Percentiles rank a stretch among this genome's conserved stretches.
phyloP scores from a whole-genome alignment of 202 grass and related monocot genomes.

The Setaria italica region DNA sequence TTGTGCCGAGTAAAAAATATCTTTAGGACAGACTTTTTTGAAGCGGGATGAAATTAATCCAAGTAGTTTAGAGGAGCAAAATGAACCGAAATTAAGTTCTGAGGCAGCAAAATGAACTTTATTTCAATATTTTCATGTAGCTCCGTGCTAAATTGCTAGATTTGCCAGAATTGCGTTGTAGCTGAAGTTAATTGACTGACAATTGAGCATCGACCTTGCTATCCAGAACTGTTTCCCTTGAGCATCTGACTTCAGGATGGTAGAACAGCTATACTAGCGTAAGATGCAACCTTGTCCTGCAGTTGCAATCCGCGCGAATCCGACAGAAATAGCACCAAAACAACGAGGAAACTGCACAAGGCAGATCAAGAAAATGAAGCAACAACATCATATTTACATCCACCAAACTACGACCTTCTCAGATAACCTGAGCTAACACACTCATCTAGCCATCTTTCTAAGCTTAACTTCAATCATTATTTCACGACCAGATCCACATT shows the following conservation, averaged over 20 bases:
- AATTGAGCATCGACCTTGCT: not conserved
- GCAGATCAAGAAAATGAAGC: not conserved
- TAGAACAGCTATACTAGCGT: not conserved
- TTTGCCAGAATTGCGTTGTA: not conserved
- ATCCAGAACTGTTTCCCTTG: not conserved
- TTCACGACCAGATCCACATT: constrained; percentile 61
- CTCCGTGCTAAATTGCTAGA: not conserved
- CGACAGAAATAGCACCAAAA: not conserved
- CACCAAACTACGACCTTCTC: not conserved
- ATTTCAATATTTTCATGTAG: too few relatives aligned
- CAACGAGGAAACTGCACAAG: constrained; percentile 1
- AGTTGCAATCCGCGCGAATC: not conserved
- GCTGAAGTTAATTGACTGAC: not conserved
- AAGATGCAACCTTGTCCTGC: not conserved
- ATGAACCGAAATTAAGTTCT: too few relatives aligned
- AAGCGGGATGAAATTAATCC: too few relatives aligned
- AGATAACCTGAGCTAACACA: not conserved
- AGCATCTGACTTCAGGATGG: not conserved
- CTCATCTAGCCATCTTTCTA: constrained; percentile 2
- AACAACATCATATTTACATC: constrained; percentile 41
- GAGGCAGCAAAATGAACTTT: too few relatives aligned
- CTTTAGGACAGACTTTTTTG: too few relatives aligned
- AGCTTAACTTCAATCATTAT: not conserved
- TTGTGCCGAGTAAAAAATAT: too few relatives aligned
- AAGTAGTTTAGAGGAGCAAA: too few relatives aligned